Conservation (phyloP, 106 monocot species). For the Posidonia australis region DNA sequence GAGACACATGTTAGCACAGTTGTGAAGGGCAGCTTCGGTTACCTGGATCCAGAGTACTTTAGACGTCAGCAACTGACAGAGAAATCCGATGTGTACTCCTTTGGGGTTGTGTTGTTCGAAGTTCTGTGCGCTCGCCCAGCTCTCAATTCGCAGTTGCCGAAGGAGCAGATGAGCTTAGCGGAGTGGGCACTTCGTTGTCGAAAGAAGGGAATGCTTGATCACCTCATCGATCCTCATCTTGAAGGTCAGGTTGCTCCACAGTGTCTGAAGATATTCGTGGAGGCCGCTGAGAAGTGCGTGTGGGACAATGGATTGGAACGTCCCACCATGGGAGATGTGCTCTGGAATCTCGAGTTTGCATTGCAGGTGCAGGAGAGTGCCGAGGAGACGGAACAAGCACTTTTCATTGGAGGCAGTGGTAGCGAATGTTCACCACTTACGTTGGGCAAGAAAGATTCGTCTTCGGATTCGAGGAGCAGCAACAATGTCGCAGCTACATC, state of each 20-base stretch:
- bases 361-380: constrained; percentile 31
- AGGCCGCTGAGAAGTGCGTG: constrained; percentile 46
- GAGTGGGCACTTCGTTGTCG: constrained; percentile 32
- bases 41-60: constrained; percentile 83
- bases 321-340: constrained; percentile 75
- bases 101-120: constrained; percentile 81
- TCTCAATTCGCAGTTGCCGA: no score
- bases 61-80: constrained; percentile 64
- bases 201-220: constrained; percentile 22
- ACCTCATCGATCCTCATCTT: no score
- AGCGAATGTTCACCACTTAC: background rate
- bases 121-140: constrained; percentile 58
- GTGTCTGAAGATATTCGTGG: constrained; percentile 28
- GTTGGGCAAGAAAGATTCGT: background rate
- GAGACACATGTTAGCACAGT: constrained; percentile 65
- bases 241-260: constrained; percentile 43
- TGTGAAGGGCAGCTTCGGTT: no score
- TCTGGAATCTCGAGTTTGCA: constrained; percentile 57
- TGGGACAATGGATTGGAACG: constrained; percentile 47
- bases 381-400: constrained; percentile 6
- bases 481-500: no score
- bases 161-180: no score
- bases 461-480: no score
- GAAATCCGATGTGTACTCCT: no score
- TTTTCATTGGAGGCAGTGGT: background rate